Base-by-base conservation (phyloP, 768 basidiomycete genomes). In the Rhodotorula sphaerocarpa region DNA sequence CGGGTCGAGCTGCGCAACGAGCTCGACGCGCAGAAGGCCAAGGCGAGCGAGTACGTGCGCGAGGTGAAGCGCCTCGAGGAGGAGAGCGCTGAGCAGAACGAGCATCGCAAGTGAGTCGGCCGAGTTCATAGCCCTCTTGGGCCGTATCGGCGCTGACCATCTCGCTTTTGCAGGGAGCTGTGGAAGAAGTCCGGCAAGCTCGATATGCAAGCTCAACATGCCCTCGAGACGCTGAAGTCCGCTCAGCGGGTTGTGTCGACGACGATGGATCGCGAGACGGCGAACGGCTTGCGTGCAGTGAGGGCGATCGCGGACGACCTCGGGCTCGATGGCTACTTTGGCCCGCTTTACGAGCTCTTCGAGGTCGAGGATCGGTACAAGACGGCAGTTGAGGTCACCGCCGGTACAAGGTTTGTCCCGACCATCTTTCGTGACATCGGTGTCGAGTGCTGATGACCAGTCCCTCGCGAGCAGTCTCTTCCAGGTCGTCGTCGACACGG, bases 261-360 rank as follows among this genome's bases (percentile, higher is more conserved):
- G 21, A 95, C 93, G 85, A 93, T 97, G 89, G 95, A 99, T 75
- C 90, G 91, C 79, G 91, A 96, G 72, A 97, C 93, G 0, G 88
- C 87, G 3, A 81, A 82, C 61, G 95, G 93, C 43, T 80, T 99
- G 15, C 82, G 84, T 25, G 86, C 93, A 20, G 86, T 96, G 4
- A 86, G 90, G 65, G 82, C 80, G 50, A 92, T 96, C 64, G 84
- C 86, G 1, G 83, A 87, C 64, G 79, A 86, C 25, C 80, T 87
- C 59, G 80, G 80, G 12, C 76, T 95, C 9, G 79, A 82, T 15
- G 91, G 92, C 3, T 92, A 96, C 12, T 88, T 91, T 71, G 95
- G 95, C 0, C 91, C 95, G 1, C 76, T 99, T 11, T 99, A 96
- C 74, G 85, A 88, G 55, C 82, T 97, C 5, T 93, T 95, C 72